phyloP scores from a whole-genome alignment of 1,284 basidiomycete genomes.

The Papiliotrema nemorosa region DNA sequence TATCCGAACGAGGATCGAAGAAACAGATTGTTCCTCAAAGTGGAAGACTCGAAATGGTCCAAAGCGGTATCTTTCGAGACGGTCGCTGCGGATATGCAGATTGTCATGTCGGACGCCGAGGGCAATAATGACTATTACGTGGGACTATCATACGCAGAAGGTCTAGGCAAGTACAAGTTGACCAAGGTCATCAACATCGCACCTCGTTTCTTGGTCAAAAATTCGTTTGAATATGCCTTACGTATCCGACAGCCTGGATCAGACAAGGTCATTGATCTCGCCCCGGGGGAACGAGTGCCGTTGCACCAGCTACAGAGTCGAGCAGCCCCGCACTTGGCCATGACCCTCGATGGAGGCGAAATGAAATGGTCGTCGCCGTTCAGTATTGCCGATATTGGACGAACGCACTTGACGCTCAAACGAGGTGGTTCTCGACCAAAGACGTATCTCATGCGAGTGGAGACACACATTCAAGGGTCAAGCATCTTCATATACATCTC shows the following conservation, averaged over 20 bases:
- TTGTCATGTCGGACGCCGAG: slow-evolving; percentile 66
- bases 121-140: slow-evolving; percentile 78
- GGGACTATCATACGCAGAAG: slow-evolving; percentile 90
- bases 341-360: slow-evolving; percentile 75
- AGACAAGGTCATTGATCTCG: slow-evolving; percentile 53
- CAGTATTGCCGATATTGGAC: slow-evolving; percentile 87
- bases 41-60: slow-evolving; percentile 44
- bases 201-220: slow-evolving; percentile 88
- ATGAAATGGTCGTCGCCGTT: slow-evolving; percentile 89
- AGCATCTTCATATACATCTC: slow-evolving; percentile 82
- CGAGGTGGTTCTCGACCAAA: slow-evolving; percentile 53
- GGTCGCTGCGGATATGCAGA: slow-evolving; percentile 80
- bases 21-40: slow-evolving; percentile 78
- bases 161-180: slow-evolving; percentile 92
- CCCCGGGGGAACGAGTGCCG: slow-evolving; percentile 66
- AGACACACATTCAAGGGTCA: slow-evolving; percentile 80
- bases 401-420: slow-evolving; percentile 60
- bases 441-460: slow-evolving; percentile 67
- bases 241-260: slow-evolving; percentile 80
- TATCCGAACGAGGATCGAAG: slow-evolving; percentile 73
- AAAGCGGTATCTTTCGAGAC: slow-evolving; percentile 79
- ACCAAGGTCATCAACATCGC: slow-evolving; percentile 90
- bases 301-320: slow-evolving; percentile 64
- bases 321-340: slow-evolving; percentile 65
- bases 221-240: slow-evolving; percentile 67